Evolutionary conservation across 2,329 filamentous ascomycete genomes (phyloP), one percentile per base, ranked within the genome.

Genomic region (Rutstroemia sp.): DNA sequence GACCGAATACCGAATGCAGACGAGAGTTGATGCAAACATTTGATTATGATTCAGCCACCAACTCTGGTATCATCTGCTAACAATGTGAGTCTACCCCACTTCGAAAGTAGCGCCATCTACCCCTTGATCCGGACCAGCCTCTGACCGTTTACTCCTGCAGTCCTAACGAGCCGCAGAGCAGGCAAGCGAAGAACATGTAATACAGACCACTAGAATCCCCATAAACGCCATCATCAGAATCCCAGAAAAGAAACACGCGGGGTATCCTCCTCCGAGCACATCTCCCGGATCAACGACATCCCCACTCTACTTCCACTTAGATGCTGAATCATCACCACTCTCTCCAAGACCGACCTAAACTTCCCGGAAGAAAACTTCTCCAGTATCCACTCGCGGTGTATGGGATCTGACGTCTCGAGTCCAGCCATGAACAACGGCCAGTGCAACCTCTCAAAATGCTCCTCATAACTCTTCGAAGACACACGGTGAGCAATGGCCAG

Each of bases 351-450:
- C 12, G 45, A 41, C 14, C 30, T 54, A 2, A 54, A 54, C n/a
- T 39, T 54, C 16, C 44, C 44, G 12, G 23, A 12, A 10, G 44
- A 48, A 25, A 54, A 48, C 21, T 30, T 48, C 7, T 48, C 34
- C 23, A 48, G n/a, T 7, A 48, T 54, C 55, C 56, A 60, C 17
- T 54, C 50, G 16, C 49, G 51, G 41, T 60, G 44, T 23, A 60
- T 55, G 10, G 38, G 4, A 41, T 59, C 55, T 5, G 53, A 45
- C 9, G 58, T 59, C 42, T 59, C 58, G 0, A 60, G 48, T 2
- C 58, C 58, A 23, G 56, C 58, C 37, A 60, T 51, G 34, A 60
- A 60, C n/a, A 60, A 45, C 4, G 56, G 58, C 58, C 51, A 54
- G 41, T 44, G 51, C 19, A 39, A 53, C 23, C 44, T 56, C 37